Percentiles rank a stretch among this genome's conserved stretches.
phyloP scores from a whole-genome alignment of 352 stramenopile genomes.

The Globisporangium heterothallicum region DNA sequence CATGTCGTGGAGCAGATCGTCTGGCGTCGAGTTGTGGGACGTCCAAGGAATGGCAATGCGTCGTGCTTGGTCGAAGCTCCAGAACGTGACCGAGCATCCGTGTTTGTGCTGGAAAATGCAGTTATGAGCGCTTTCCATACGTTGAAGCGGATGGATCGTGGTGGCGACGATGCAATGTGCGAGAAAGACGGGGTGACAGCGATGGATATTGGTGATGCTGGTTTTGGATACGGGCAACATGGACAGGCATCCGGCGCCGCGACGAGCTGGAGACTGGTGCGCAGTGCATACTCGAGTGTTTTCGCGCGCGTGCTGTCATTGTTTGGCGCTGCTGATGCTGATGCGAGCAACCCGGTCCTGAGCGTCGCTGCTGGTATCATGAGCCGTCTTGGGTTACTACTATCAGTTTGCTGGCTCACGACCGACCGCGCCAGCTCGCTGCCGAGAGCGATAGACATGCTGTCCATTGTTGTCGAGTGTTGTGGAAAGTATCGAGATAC shows the following conservation, averaged over 20 bases:
- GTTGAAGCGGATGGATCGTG: not conserved
- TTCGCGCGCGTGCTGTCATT: not conserved
- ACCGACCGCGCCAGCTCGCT: not conserved
- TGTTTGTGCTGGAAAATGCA: slow-evolving; percentile 9
- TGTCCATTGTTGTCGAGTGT: not conserved
- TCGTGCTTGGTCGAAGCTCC: not conserved
- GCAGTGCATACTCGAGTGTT: not conserved
- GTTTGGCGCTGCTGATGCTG: not conserved
- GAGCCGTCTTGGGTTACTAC: slow-evolving; percentile 7
- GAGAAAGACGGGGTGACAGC: too few species aligned
- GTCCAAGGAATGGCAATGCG: not conserved
- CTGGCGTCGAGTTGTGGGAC: not conserved
- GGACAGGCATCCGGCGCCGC: not conserved
- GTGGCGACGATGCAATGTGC: not conserved
- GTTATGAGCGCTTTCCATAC: not conserved
- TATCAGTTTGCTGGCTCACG: slow-evolving; percentile 3
- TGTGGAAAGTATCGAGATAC: not conserved
- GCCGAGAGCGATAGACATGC: not conserved
- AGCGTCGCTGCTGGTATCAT: slow-evolving; percentile 5
- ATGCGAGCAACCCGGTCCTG: not conserved
- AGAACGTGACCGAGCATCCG: not conserved
- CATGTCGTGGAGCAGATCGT: slow-evolving; percentile 3
- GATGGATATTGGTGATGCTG: not conserved
- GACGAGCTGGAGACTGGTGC: not conserved
- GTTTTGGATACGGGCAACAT: not conserved